These are phyloP conservation scores for Saccharum hybrid DNA, from an alignment of 202 grass and related monocot genomes.

Conservation along the genomic window DNA sequence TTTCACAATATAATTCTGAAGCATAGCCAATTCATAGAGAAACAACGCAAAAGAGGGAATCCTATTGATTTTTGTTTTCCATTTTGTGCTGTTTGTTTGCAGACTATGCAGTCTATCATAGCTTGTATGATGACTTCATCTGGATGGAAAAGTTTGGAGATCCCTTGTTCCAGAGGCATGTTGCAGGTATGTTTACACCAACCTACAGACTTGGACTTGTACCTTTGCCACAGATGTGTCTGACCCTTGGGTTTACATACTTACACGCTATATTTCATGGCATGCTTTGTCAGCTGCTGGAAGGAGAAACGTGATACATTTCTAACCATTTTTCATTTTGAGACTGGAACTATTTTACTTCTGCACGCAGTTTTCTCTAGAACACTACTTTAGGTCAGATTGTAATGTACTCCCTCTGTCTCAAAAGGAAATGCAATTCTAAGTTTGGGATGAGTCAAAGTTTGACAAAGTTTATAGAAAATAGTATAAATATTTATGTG, in stretches of 20 bases:
- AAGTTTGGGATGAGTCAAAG: background rate
- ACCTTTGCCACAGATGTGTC: background rate
- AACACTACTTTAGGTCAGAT: background rate
- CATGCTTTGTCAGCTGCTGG: slow-evolving; percentile 14
- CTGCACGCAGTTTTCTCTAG: slow-evolving; percentile 20
- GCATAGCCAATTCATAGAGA: background rate
- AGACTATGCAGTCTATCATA: slow-evolving; percentile 90
- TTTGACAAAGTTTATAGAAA: background rate
- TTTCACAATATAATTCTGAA: background rate
- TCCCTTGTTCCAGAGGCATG: slow-evolving; percentile 81
- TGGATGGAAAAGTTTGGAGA: slow-evolving; percentile 97
- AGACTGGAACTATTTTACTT: background rate
- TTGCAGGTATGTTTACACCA: slow-evolving; percentile 60
- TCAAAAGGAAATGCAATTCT: background rate
- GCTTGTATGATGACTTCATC: slow-evolving; percentile 80
- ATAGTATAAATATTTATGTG: background rate
- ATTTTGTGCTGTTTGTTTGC: slow-evolving; percentile 39
- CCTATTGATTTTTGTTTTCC: background rate
- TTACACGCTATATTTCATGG: background rate
- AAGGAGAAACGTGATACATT: background rate
- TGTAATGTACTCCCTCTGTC: background rate
- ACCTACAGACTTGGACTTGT: background rate
- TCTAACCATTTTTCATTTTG: background rate
- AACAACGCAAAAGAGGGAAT: background rate
- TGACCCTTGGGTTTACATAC: background rate